phyloP scores from a whole-genome alignment of 768 basidiomycete species.

The Polyporus arcularius region DNA sequence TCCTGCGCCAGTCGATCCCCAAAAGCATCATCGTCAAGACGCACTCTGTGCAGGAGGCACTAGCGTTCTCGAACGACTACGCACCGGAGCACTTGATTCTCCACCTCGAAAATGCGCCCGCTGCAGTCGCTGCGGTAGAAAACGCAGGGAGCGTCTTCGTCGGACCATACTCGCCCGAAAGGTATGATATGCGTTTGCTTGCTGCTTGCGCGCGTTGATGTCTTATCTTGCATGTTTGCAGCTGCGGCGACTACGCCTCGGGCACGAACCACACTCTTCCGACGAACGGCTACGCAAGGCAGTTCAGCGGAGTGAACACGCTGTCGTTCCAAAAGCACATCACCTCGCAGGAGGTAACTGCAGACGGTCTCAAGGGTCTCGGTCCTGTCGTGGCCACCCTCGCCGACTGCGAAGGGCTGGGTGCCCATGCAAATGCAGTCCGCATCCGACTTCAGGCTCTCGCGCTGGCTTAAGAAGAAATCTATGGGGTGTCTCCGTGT shows the following conservation, averaged over 20 bases:
- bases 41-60: constrained; percentile 67
- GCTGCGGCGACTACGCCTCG: constrained; percentile 98
- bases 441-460: constrained; percentile 64
- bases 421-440: constrained; percentile 96
- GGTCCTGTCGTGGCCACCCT: constrained; percentile 89
- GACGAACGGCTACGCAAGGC: constrained; percentile 94
- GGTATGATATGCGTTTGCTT: constrained; percentile 47
- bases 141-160: constrained; percentile 98
- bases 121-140: constrained; percentile 64
- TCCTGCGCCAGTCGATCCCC: constrained; percentile 83
- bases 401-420: constrained; percentile 93
- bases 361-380: constrained; percentile 69
- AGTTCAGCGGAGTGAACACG: constrained; percentile 98
- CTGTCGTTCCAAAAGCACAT: constrained; percentile 98
- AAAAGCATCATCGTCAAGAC: constrained; percentile 89
- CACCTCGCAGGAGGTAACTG: constrained; percentile 91
- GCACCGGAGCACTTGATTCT: constrained; percentile 97
- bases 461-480: not conserved
- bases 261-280: constrained; percentile 99
- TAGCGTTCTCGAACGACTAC: constrained; percentile 94
- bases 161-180: constrained; percentile 93
- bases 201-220: not conserved
- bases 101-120: constrained; percentile 75
- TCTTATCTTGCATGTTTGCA: constrained; percentile 33
- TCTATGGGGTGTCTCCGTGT: not conserved